Conservation (phyloP, 129 eudicot species). For the Tagetes erecta region DNA sequence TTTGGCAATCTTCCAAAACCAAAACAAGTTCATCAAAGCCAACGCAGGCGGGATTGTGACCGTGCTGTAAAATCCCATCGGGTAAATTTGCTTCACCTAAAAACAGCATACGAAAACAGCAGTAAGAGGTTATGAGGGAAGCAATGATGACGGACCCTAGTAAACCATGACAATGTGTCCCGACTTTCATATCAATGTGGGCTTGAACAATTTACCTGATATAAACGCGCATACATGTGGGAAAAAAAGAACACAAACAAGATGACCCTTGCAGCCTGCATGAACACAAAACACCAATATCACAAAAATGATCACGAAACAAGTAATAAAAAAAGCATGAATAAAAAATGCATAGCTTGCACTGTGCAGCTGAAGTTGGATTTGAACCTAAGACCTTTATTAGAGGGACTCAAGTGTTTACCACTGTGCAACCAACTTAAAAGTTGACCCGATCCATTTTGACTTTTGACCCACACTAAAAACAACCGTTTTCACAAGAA, state of each 20-base stretch:
- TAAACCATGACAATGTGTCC: background rate
- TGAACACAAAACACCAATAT: background rate
- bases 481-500: too few relatives aligned
- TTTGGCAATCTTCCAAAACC: conserved; percentile 85
- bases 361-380: too few relatives aligned
- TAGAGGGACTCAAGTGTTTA: too few relatives aligned
- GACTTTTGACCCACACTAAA: too few relatives aligned
- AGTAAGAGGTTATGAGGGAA: background rate
- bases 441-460: too few relatives aligned
- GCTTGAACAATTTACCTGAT: conserved; percentile 43
- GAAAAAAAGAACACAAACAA: conserved; percentile 54
- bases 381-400: too few relatives aligned
- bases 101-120: conserved; percentile 6
- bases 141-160: background rate
- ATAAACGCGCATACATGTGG: conserved; percentile 62
- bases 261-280: conserved; percentile 61
- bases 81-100: conserved; percentile 56
- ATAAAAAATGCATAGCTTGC: background rate
- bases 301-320: background rate
- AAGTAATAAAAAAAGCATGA: background rate
- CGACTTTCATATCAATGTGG: background rate
- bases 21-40: conserved; percentile 63
- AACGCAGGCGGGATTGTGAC: conserved; percentile 47
- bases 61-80: conserved; percentile 53
- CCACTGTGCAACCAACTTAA: too few relatives aligned